Conservation (phyloP, 176 grass and related monocot genomes). For the Raddia guianensis region DNA sequence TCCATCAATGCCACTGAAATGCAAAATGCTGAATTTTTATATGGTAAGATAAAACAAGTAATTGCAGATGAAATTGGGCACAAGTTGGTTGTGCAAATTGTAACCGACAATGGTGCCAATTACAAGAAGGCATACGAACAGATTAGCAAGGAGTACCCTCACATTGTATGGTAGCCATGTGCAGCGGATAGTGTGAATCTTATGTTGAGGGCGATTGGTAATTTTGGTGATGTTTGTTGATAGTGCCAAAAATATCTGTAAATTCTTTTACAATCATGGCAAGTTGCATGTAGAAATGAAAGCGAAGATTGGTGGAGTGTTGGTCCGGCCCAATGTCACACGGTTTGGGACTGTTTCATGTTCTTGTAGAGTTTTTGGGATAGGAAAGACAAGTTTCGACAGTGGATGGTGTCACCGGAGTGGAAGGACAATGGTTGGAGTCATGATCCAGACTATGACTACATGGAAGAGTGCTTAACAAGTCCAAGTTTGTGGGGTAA, state of each 20-base stretch:
- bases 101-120: not conserved
- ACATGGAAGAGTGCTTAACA: no score
- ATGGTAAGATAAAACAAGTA: not conserved
- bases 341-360: no score
- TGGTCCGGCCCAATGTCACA: not conserved
- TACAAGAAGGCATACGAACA: not conserved
- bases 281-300: constrained; percentile 2
- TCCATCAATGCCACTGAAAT: not conserved
- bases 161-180: constrained; percentile 22
- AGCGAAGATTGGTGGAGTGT: not conserved
- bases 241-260: constrained; percentile 14
- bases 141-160: not conserved
- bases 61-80: constrained; percentile 21
- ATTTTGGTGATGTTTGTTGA: not conserved
- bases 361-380: no score
- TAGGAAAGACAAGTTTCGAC: no score
- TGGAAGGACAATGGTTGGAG: no score
- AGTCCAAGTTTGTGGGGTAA: no score
- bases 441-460: no score
- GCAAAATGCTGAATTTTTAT: not conserved
- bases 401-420: no score
- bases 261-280: constrained; percentile 16
- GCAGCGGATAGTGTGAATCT: constrained; percentile 8
- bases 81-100: not conserved
- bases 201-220: constrained; percentile 6